phyloP scores from a whole-genome alignment of 805 yeast species.

The Candida pseudoglaebosa region DNA sequence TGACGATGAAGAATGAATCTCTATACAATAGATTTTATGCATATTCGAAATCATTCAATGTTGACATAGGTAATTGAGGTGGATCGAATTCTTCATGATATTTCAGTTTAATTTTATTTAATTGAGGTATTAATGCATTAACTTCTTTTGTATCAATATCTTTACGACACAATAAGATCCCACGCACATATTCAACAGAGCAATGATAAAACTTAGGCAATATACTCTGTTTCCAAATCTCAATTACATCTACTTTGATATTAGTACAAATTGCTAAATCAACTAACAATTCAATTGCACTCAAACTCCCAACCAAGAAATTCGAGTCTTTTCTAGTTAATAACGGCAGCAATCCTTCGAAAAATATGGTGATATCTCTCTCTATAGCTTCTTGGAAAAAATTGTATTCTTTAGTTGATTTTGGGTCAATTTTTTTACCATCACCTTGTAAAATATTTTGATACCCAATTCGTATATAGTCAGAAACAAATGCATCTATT shows the following conservation, averaged over 20 bases:
- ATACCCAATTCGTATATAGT: constrained; percentile 37
- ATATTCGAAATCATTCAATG: constrained; percentile 30
- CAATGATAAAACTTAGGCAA: constrained; percentile 70
- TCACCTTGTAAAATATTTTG: constrained; percentile 39
- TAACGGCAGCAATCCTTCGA: constrained; percentile 31
- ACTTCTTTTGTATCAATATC: constrained; percentile 34
- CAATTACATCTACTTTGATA: constrained; percentile 30
- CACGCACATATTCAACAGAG: constrained; percentile 65
- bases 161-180: constrained; percentile 53
- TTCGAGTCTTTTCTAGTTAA: constrained; percentile 38
- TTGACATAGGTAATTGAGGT: constrained; percentile 27
- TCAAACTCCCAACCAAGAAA: constrained; percentile 35
- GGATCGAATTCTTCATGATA: constrained; percentile 32
- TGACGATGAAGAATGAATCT: constrained; percentile 5
- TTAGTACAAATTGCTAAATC: constrained; percentile 38
- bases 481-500: constrained; percentile 34
- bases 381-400: constrained; percentile 36
- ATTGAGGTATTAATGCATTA: constrained; percentile 22
- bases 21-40: neutral
- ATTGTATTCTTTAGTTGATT: constrained; percentile 29
- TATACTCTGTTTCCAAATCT: constrained; percentile 54
- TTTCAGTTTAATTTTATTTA: constrained; percentile 24
- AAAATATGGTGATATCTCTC: constrained; percentile 37
- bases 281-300: constrained; percentile 39
- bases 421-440: constrained; percentile 40